phyloP scores from a whole-genome alignment of 352 stramenopile species.

The Blastocystis sp. region DNA sequence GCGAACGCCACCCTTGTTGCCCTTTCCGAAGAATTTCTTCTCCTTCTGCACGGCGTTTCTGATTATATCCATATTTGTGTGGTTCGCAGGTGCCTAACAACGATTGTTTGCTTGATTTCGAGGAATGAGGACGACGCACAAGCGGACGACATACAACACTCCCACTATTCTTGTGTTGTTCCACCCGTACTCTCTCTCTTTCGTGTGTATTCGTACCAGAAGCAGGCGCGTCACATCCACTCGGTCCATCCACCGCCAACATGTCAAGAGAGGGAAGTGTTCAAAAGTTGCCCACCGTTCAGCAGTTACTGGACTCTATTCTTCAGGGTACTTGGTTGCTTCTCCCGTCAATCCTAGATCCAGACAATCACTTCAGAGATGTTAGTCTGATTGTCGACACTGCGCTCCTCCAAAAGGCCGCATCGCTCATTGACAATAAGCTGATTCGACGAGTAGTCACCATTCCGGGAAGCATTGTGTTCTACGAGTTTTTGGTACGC shows the following conservation, averaged over 20 bases:
- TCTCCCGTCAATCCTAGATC: conserved; percentile 2
- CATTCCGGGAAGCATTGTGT: conserved; percentile 24
- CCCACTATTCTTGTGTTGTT: too few species aligned
- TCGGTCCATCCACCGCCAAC: too few species aligned
- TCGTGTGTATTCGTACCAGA: too few species aligned
- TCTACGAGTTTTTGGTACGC: conserved; percentile 30
- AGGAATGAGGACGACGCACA: neutral
- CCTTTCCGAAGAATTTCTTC: conserved; percentile 63
- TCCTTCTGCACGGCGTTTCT: conserved; percentile 20
- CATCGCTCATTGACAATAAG: conserved; percentile 9
- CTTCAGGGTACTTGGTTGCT: neutral
- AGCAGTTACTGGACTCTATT: conserved; percentile 26
- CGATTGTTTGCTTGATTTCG: neutral
- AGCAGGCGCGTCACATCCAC: too few species aligned
- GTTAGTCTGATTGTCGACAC: conserved; percentile 36
- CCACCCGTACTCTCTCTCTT: too few species aligned
- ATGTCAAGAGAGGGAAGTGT: neutral
- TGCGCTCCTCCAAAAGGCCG: neutral
- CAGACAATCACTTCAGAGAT: neutral
- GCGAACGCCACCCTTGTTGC: conserved; percentile 37
- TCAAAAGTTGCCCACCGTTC: neutral
- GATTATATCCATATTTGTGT: conserved; percentile 67
- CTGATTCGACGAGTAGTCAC: conserved; percentile 11
- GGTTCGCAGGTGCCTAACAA: neutral
- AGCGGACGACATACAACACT: neutral